phyloP scores from a whole-genome alignment of 768 basidiomycete genomes.

The Termitomyces sp. region DNA sequence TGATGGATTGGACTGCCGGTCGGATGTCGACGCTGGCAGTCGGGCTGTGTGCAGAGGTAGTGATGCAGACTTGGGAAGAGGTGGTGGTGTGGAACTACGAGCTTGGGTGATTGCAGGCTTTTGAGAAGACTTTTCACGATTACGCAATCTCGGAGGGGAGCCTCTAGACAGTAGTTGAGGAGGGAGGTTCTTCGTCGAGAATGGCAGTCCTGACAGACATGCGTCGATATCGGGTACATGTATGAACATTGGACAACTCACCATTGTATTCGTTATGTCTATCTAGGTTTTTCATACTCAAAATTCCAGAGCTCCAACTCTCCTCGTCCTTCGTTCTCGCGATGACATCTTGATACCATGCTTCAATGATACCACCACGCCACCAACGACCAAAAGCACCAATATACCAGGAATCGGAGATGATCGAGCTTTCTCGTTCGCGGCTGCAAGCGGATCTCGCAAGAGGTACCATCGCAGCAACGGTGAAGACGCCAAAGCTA shows the following conservation, averaged over 20 bases:
- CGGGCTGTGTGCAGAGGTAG: constrained; percentile 71
- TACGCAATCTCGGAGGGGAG: constrained; percentile 54
- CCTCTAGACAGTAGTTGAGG: constrained; percentile 32
- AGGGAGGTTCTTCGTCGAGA: constrained; percentile 29
- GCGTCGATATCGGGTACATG: neutral
- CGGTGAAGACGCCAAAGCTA: constrained; percentile 81
- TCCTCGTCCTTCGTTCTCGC: constrained; percentile 64
- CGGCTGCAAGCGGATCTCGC: constrained; percentile 34
- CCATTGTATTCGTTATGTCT: constrained; percentile 65
- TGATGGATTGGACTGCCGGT: constrained; percentile 25
- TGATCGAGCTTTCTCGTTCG: constrained; percentile 45
- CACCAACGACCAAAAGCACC: constrained; percentile 93
- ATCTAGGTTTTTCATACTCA: constrained; percentile 72
- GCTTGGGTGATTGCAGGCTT: constrained; percentile 31
- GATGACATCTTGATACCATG: constrained; percentile 74
- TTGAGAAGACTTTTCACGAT: constrained; percentile 53
- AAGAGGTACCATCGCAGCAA: constrained; percentile 72
- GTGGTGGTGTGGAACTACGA: constrained; percentile 76
- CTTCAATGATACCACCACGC: constrained; percentile 76
- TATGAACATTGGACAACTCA: constrained; percentile 26
- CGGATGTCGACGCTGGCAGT: constrained; percentile 26
- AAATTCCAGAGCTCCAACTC: constrained; percentile 73
- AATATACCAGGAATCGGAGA: constrained; percentile 84
- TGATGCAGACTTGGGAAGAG: constrained; percentile 78
- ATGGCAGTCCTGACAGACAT: constrained; percentile 40